These are phyloP conservation scores for Cryphonectria naterciae DNA, from an alignment of 2,329 filamentous ascomycete genomes.

Conservation along the genomic window DNA sequence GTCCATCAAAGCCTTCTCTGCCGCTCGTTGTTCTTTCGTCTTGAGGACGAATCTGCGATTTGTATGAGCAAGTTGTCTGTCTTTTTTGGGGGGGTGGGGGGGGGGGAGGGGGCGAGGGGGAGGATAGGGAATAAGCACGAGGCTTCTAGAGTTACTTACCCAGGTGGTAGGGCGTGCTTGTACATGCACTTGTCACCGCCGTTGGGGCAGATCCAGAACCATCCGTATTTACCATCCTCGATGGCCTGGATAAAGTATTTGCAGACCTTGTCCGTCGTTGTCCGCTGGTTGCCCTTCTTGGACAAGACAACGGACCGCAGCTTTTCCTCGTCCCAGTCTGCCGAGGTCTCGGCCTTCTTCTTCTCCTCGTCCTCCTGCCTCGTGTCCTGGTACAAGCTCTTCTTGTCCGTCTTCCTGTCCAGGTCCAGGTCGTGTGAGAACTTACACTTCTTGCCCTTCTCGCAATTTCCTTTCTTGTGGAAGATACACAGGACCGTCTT, in stretches of 20 bases:
- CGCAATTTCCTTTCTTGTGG: constrained; percentile 95
- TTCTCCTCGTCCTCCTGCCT: constrained; percentile 73
- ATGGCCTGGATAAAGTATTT: constrained; percentile 98
- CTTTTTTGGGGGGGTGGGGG: background rate
- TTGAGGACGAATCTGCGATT: constrained; percentile 85
- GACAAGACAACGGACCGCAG: constrained; percentile 86
- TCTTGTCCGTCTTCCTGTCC: constrained; percentile 92
- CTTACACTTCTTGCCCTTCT: constrained; percentile 98
- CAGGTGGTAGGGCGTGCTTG: constrained; percentile 90
- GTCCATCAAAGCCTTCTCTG: constrained; percentile 93
- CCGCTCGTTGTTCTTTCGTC: constrained; percentile 94
- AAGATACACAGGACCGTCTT: constrained; percentile 98
- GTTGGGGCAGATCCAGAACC: constrained; percentile 99
- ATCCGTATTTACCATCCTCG: constrained; percentile 97
- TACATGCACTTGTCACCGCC: constrained; percentile 99
- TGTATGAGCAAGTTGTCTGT: constrained; percentile 16
- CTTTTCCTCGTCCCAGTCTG: constrained; percentile 98
- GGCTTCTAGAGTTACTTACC: constrained; percentile 61
- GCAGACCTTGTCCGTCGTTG: constrained; percentile 97
- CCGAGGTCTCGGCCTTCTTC: constrained; percentile 91
- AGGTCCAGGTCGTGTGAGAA: constrained; percentile 90
- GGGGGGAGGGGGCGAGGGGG: no score
- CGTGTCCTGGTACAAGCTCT: constrained; percentile 84
- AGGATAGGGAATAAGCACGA: background rate
- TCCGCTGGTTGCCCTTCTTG: constrained; percentile 96